Evolutionary conservation across 768 basidiomycete species (phyloP).

Genomic region (Boletus pseudo-olivaceus): DNA sequence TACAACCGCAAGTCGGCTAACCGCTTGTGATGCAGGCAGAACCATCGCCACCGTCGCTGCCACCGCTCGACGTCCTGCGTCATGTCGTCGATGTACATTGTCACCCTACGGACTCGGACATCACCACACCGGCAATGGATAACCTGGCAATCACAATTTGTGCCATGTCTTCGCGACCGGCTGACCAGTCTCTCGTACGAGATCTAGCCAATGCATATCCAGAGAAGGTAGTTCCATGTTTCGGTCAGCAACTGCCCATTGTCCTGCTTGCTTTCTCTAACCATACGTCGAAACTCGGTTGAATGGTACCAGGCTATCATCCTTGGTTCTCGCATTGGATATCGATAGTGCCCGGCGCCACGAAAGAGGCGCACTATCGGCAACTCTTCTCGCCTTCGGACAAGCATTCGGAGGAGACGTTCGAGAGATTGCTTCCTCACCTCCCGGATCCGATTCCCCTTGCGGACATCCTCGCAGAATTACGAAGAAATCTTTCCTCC

Average conservation of each 20-base stretch:
- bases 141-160: slow-evolving; percentile 65
- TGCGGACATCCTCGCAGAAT: slow-evolving; percentile 49
- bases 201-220: slow-evolving; percentile 59
- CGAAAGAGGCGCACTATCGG: slow-evolving; percentile 75
- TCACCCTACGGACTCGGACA: slow-evolving; percentile 81
- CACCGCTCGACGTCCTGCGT: slow-evolving; percentile 42
- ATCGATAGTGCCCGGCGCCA: slow-evolving; percentile 38
- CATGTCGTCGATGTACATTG: slow-evolving; percentile 88
- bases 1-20: background rate
- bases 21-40: background rate
- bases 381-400: slow-evolving; percentile 53
- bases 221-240: slow-evolving; percentile 76
- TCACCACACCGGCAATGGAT: slow-evolving; percentile 48
- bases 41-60: slow-evolving; percentile 12
- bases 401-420: slow-evolving; percentile 35
- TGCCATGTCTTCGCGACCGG: slow-evolving; percentile 70
- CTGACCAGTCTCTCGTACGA: slow-evolving; percentile 71
- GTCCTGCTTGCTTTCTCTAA: slow-evolving; percentile 11
- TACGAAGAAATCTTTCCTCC: slow-evolving; percentile 56
- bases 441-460: slow-evolving; percentile 76
- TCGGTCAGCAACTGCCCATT: slow-evolving; percentile 54
- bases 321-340: slow-evolving; percentile 92
- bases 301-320: slow-evolving; percentile 66
- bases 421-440: slow-evolving; percentile 53
- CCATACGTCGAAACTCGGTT: slow-evolving; percentile 5